Conservation (phyloP, 768 basidiomycete genomes). For the Tylopilus balloui region DNA sequence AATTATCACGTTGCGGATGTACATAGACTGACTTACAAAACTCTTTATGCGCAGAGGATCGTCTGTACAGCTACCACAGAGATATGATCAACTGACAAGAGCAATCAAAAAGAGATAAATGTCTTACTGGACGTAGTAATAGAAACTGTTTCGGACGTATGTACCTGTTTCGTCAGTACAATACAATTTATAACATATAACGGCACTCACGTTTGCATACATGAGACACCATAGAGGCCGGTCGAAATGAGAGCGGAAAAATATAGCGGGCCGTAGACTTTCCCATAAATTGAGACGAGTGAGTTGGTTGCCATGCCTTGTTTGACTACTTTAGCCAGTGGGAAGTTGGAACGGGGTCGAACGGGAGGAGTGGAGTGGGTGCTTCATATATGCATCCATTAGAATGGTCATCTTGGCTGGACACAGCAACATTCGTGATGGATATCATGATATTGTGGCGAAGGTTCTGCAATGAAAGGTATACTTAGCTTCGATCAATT, state of each 20-base stretch:
- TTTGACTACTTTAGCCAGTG: not conserved
- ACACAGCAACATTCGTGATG: too few relatives aligned
- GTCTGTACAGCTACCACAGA: not conserved
- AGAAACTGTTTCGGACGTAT: constrained; percentile 5
- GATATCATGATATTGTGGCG: too few relatives aligned
- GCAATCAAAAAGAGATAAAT: fast-evolving
- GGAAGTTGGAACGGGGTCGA: too few relatives aligned
- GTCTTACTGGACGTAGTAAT: constrained; percentile 8
- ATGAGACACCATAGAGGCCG: constrained; percentile 1
- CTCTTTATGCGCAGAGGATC: constrained; percentile 1
- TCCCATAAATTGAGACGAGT: not conserved
- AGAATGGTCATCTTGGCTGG: too few relatives aligned
- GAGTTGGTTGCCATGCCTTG: not conserved
- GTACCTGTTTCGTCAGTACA: too few relatives aligned
- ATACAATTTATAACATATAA: not conserved
- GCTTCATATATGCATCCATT: too few relatives aligned
- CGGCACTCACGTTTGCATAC: constrained; percentile 11
- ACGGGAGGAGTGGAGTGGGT: too few relatives aligned
- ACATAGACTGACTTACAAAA: not conserved
- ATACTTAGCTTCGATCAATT: too few relatives aligned
- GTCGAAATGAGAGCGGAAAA: not conserved
- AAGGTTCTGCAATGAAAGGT: too few relatives aligned
- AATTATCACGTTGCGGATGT: not conserved
- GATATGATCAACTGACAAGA: not conserved
- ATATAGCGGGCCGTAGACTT: not conserved